Conservation (phyloP, 768 basidiomycete species). For the Naganishia vaughanmartiniae region DNA sequence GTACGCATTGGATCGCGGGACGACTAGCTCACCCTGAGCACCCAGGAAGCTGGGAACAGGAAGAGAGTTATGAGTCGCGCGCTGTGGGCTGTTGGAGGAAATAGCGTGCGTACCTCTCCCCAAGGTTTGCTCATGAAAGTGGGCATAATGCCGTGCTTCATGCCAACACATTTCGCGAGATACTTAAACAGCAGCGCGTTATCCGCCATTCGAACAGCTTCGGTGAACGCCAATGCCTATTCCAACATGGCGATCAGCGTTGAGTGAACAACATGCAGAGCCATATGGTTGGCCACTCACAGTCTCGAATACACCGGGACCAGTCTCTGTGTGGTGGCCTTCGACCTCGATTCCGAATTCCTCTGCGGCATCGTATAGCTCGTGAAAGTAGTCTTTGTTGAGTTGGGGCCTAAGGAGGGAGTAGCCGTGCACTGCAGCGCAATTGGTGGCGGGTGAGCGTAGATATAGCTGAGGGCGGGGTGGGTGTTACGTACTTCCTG, state of each 20-base stretch:
- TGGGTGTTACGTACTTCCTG: constrained; percentile 71
- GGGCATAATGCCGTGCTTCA: constrained; percentile 81
- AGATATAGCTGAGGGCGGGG: neutral
- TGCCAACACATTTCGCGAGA: constrained; percentile 84
- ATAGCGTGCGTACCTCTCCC: constrained; percentile 71
- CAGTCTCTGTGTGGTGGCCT: constrained; percentile 63
- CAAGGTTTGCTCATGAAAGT: constrained; percentile 99
- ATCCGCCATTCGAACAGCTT: constrained; percentile 50
- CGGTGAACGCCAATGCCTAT: constrained; percentile 50
- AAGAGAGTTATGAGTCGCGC: neutral
- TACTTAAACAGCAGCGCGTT: constrained; percentile 85
- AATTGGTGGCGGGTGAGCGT: neutral
- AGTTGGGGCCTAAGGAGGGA: constrained; percentile 85
- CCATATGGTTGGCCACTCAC: neutral
- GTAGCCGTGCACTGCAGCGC: constrained; percentile 83
- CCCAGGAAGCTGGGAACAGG: constrained; percentile 70
- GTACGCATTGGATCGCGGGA: neutral
- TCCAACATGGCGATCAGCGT: too few species aligned
- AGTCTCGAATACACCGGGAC: constrained; percentile 53
- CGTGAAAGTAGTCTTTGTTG: constrained; percentile 84
- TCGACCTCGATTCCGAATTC: constrained; percentile 79
- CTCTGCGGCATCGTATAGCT: constrained; percentile 67
- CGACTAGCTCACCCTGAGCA: constrained; percentile 72
- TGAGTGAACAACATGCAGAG: too few species aligned
- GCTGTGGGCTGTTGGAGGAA: neutral